phyloP scores from a whole-genome alignment of 2,329 filamentous ascomycete species.

The Talaromyces amestolkiae region DNA sequence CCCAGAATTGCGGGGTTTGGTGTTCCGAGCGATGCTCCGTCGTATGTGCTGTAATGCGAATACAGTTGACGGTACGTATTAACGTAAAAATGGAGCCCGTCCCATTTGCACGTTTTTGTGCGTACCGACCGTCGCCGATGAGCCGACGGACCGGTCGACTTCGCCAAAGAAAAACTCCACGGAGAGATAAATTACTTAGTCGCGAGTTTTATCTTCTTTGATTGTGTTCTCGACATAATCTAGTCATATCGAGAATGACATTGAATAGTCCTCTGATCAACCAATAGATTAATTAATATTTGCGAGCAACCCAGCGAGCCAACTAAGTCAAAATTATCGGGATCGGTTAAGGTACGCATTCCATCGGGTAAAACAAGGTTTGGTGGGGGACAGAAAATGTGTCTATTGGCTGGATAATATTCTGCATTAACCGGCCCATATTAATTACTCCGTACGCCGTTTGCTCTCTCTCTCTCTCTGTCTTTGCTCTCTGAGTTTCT shows the following conservation, averaged over 20 bases:
- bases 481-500: neutral
- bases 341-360: constrained; percentile 5
- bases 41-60: neutral
- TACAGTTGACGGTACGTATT: neutral
- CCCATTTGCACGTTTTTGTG: constrained; percentile 4
- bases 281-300: neutral
- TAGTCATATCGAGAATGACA: neutral
- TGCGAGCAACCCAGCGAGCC: neutral
- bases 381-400: neutral
- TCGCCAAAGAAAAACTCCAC: neutral
- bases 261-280: neutral
- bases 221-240: neutral
- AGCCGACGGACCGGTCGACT: neutral
- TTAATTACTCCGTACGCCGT: neutral
- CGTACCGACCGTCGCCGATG: neutral
- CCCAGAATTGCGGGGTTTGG: neutral
- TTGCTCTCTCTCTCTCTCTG: neutral
- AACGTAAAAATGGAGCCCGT: neutral
- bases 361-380: constrained; percentile 8
- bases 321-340: neutral
- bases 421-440: neutral
- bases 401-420: neutral
- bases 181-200: neutral
- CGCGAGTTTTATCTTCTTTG: neutral
- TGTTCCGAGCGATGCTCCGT: neutral